A percentile compares a stretch with the other conserved stretches of the same genome.
phyloP scores from a whole-genome alignment of 805 yeast genomes.

The Kockiozyma suomiensis region DNA sequence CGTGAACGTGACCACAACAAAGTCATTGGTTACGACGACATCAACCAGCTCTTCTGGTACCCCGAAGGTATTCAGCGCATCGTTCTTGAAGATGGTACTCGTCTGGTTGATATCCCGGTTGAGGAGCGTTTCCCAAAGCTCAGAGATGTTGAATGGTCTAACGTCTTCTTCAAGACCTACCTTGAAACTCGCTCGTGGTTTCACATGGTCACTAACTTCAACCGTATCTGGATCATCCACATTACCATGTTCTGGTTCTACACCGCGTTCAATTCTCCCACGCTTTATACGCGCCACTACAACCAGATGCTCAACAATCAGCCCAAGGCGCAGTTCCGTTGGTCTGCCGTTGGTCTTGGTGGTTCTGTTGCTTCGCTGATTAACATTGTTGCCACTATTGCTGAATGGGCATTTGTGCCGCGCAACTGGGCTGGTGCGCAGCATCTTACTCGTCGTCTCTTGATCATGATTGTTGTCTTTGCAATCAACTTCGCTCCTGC shows the following conservation, averaged over 20 bases:
- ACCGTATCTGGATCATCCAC: constrained; percentile 98
- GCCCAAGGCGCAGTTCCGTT: constrained; percentile 86
- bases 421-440: constrained; percentile 99
- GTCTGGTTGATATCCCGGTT: constrained; percentile 85
- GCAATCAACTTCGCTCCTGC: constrained; percentile 80
- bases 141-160: constrained; percentile 90
- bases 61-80: constrained; percentile 98
- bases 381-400: constrained; percentile 82
- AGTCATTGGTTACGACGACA: constrained; percentile 87
- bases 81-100: constrained; percentile 85
- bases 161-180: constrained; percentile 93
- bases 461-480: constrained; percentile 69
- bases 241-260: constrained; percentile 92
- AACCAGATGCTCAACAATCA: constrained; percentile 78
- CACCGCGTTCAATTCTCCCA: constrained; percentile 87
- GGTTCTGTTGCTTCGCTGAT: constrained; percentile 83
- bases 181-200: constrained; percentile 97
- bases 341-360: constrained; percentile 93
- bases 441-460: constrained; percentile 83
- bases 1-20: constrained; percentile 70
- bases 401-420: constrained; percentile 96
- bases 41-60: constrained; percentile 98
- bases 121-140: constrained; percentile 86
- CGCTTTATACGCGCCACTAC: constrained; percentile 85
- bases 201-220: constrained; percentile 91